Percentiles rank a stretch among this genome's conserved stretches.
phyloP scores from a whole-genome alignment of 148 eudicot genomes.

The Chenopodium album region DNA sequence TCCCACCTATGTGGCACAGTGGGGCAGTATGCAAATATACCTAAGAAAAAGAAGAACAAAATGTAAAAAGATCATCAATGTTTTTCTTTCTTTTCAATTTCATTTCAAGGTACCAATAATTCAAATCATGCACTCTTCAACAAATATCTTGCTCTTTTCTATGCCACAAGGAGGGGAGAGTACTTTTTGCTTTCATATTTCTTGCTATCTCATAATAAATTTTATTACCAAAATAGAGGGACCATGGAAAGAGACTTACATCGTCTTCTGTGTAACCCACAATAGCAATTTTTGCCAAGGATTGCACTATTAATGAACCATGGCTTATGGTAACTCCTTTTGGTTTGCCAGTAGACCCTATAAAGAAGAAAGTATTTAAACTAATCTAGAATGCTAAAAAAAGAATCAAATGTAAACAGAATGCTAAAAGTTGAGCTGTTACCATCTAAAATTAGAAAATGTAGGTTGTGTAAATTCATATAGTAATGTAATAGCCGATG shows the following conservation, averaged over 20 bases:
- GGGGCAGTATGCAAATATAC: conserved; percentile 92
- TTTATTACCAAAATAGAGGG: background rate
- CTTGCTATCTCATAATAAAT: background rate
- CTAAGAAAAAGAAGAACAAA: conserved; percentile 30
- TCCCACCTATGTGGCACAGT: conserved; percentile 91
- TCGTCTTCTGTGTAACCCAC: conserved; percentile 73
- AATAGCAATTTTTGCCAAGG: conserved; percentile 77
- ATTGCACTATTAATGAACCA: conserved; percentile 71
- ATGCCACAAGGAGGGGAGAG: background rate
- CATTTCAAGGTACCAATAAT: background rate
- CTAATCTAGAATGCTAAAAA: background rate
- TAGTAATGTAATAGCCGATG: too few relatives aligned
- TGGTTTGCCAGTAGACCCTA: conserved; percentile 92
- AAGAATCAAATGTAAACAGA: background rate
- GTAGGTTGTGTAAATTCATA: too few relatives aligned
- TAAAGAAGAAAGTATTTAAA: background rate
- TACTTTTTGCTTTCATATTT: background rate
- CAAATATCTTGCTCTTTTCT: background rate
- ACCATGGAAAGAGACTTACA: conserved; percentile 39
- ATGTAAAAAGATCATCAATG: background rate
- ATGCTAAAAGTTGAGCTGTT: too few relatives aligned
- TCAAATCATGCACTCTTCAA: background rate
- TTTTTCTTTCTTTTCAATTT: background rate
- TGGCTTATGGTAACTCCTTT: conserved; percentile 87
- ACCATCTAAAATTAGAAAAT: too few relatives aligned